Evolutionary conservation across 2,329 filamentous ascomycete genomes (phyloP).

Genomic region (Aspergillus tamarii): DNA sequence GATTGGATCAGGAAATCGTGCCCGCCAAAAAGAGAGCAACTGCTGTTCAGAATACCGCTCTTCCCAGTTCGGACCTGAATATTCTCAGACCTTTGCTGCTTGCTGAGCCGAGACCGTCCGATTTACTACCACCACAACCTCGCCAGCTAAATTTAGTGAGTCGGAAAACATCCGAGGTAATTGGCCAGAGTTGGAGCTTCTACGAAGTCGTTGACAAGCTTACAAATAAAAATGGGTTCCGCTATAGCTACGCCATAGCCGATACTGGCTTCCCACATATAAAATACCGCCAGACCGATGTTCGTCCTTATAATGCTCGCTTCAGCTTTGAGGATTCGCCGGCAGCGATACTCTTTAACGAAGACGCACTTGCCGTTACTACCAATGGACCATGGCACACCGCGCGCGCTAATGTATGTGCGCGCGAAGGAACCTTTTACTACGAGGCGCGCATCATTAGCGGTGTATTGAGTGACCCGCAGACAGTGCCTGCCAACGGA

Average conservation of each 20-base stretch:
- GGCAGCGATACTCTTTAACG: constrained; percentile 80
- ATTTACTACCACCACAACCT: constrained; percentile 41
- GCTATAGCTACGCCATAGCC: constrained; percentile 88
- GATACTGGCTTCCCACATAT: constrained; percentile 86
- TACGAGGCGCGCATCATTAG: constrained; percentile 90
- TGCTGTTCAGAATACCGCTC: constrained; percentile 33
- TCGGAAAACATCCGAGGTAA: constrained; percentile 38
- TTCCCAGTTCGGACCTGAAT: constrained; percentile 42
- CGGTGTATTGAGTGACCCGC: constrained; percentile 53
- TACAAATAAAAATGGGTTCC: constrained; percentile 73
- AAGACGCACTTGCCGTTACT: constrained; percentile 74
- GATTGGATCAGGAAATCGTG: constrained; percentile 40
- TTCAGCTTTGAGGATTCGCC: constrained; percentile 94
- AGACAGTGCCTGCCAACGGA: constrained; percentile 25
- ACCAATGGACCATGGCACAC: constrained; percentile 93
- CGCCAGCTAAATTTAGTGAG: constrained; percentile 44
- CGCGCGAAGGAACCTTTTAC: constrained; percentile 86
- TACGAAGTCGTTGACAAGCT: constrained; percentile 53
- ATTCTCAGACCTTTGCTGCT: constrained; percentile 46
- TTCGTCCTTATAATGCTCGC: constrained; percentile 78
- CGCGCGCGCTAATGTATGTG: constrained; percentile 85
- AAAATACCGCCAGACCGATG: constrained; percentile 87
- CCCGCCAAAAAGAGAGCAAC: constrained; percentile 41
- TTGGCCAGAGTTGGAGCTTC: constrained; percentile 44
- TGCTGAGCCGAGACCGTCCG: constrained; percentile 43